Base-by-base conservation (phyloP, 2,329 filamentous ascomycete species). In the Pseudogymnoascus sp. region DNA sequence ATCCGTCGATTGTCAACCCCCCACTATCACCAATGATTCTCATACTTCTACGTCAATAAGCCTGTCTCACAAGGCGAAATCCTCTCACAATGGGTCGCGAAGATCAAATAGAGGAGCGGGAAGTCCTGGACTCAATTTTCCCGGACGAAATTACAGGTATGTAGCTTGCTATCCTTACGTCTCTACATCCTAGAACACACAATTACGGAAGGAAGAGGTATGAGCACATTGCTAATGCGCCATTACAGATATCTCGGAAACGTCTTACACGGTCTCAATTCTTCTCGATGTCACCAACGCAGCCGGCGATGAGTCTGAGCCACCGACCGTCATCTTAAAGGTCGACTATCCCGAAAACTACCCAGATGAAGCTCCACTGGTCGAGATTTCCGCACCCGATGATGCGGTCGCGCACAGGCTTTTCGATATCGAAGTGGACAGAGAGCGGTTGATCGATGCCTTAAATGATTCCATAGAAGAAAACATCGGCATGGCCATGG, bases 61-160 rank as follows among this genome's bases (percentile, higher is more conserved):
- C 48, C 29, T 33, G 48, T 55, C 48, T 55, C 48, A 55, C 48
- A 55, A 55, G 48, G 48, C 48, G 41, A 55, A 55, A 17, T 55
- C 29, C 58, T 59, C 33, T 39, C 15, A 78, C 65, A 6, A 87
- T 88, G 85, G 85, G 85, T 59, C 82, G 78, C 74, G 93, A 97
- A 81, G 94, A 99, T 65, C 94, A 99, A 76, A 79, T 87, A 67
- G 94, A 99, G 78, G 94, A 99, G 82, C 88, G 92, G 65, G 94
- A 99, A 76, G 93, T 99, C 70, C 91, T 99, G 73, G 91, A 96
- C 73, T 97, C 93, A 65, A 99, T 99, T 72, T 99, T 97, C 69
- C 92, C 94, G 1, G 93, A 99, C 64, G 94, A 99, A 78, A 96
- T 99, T 69, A 93, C 88, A 83, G 89, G 92, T 93, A 71, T 58